A percentile compares a stretch with the other conserved stretches of the same genome.
phyloP scores from a whole-genome alignment of 1,284 basidiomycete genomes.

The Pyrrhoderma lamaoense region DNA sequence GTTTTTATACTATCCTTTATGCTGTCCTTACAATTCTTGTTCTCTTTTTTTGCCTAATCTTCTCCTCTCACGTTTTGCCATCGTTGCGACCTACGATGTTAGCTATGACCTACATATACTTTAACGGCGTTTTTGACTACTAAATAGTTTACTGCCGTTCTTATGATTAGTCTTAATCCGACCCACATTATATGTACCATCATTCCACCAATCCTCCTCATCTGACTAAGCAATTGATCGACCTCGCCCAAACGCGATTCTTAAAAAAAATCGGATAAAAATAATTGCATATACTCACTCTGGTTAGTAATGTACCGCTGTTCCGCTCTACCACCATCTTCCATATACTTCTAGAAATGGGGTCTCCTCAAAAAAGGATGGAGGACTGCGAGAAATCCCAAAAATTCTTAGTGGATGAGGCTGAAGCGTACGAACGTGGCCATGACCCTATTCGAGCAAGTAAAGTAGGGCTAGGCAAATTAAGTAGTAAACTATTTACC shows the following conservation, averaged over 20 bases:
- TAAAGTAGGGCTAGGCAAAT: conserved; percentile 6
- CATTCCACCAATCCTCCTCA: too few relatives aligned
- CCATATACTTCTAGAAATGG: too few relatives aligned
- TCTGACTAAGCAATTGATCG: too few relatives aligned
- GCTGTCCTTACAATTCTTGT: background rate
- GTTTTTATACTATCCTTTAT: background rate
- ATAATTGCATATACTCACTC: too few relatives aligned
- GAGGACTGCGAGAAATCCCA: background rate
- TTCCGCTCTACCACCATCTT: too few relatives aligned
- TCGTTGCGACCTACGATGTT: background rate
- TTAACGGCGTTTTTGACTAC: background rate
- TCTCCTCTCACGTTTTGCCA: background rate
- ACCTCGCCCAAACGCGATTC: too few relatives aligned
- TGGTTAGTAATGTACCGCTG: too few relatives aligned
- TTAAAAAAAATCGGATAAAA: too few relatives aligned
- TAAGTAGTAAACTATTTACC: conserved; percentile 10
- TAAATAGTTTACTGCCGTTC: background rate
- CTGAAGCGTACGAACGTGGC: background rate
- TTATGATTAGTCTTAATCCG: too few relatives aligned
- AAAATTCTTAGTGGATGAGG: background rate
- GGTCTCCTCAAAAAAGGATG: too few relatives aligned
- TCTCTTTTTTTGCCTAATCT: background rate
- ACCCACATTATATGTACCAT: too few relatives aligned
- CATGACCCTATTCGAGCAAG: conserved; percentile 6
- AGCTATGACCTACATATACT: background rate